phyloP scores from a whole-genome alignment of 2,329 filamentous ascomycete species.

The Fusarium chlamydosporum region DNA sequence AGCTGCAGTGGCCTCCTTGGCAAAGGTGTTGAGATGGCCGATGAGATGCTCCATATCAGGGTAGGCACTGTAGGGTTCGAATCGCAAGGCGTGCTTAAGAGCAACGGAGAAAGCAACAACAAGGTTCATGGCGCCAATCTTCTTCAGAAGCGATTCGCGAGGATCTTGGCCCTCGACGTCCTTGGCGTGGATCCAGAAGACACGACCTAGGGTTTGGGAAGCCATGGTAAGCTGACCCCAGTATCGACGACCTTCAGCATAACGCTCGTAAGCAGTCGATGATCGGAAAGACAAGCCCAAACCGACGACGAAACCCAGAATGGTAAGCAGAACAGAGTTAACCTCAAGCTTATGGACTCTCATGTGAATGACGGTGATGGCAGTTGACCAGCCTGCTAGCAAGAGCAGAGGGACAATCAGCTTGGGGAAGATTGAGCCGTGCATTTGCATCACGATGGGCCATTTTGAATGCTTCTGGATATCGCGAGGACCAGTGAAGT shows the following conservation, averaged over 20 bases:
- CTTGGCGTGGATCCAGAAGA: constrained; percentile 86
- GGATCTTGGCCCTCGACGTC: constrained; percentile 64
- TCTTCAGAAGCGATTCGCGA: constrained; percentile 78
- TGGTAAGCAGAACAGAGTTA: constrained; percentile 71
- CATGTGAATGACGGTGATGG: constrained; percentile 70
- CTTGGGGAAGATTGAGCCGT: constrained; percentile 80
- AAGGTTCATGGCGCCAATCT: constrained; percentile 82
- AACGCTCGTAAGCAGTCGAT: constrained; percentile 82
- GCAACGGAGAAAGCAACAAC: constrained; percentile 82
- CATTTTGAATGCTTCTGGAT: constrained; percentile 81
- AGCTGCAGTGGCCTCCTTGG: constrained; percentile 65
- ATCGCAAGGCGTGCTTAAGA: constrained; percentile 85
- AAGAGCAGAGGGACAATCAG: constrained; percentile 76
- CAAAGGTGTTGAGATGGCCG: constrained; percentile 81
- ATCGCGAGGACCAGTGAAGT: constrained; percentile 77
- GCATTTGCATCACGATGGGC: constrained; percentile 81
- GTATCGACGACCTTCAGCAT: constrained; percentile 73
- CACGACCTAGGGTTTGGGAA: constrained; percentile 76
- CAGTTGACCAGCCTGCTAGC: constrained; percentile 75
- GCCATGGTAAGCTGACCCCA: constrained; percentile 74
- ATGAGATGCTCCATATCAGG: constrained; percentile 79
- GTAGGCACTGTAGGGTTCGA: constrained; percentile 85
- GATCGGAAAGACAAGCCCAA: constrained; percentile 83
- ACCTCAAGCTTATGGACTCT: constrained; percentile 57
- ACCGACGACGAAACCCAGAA: constrained; percentile 86